These are phyloP conservation scores for Cutaneotrichosporon cavernicola DNA, from an alignment of 1,284 basidiomycete genomes.

Conservation along the genomic window DNA sequence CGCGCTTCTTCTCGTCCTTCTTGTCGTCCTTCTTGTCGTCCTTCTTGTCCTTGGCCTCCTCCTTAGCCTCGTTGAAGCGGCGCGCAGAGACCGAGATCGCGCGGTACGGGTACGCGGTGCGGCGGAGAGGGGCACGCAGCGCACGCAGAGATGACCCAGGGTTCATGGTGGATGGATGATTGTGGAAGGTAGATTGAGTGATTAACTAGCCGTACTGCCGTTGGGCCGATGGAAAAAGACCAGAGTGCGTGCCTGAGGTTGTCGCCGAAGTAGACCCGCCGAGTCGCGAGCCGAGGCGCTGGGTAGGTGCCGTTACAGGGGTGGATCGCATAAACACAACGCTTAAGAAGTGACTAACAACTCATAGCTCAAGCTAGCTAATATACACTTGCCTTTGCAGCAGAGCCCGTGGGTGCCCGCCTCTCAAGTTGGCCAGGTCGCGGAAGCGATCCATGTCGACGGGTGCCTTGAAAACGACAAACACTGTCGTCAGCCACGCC, in stretches of 20 bases:
- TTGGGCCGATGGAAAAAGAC: background rate
- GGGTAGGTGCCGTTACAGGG: background rate
- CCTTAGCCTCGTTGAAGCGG: constrained; percentile 17
- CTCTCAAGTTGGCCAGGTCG: constrained; percentile 40
- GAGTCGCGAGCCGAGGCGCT: background rate
- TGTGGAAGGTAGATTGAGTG: background rate
- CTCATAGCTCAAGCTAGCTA: background rate
- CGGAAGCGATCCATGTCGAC: constrained; percentile 56
- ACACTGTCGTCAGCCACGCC: constrained; percentile 54
- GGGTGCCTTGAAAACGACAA: constrained; percentile 78
- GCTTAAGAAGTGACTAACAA: background rate
- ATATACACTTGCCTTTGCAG: constrained; percentile 43
- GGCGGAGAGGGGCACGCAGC: constrained; percentile 13
- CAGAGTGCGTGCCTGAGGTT: background rate
- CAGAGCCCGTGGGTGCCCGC: constrained; percentile 42
- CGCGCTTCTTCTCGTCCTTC: constrained; percentile 24
- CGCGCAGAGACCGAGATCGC: background rate
- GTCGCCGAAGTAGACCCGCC: background rate
- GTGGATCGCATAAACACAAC: background rate
- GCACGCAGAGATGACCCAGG: constrained; percentile 9
- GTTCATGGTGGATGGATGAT: constrained; percentile 9
- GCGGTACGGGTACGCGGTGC: background rate
- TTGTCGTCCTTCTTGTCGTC: constrained; percentile 20
- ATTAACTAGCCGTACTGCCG: background rate
- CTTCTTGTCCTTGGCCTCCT: constrained; percentile 8